Conservation (phyloP, 305 asterid genomes). For the Rubia peregrina region DNA sequence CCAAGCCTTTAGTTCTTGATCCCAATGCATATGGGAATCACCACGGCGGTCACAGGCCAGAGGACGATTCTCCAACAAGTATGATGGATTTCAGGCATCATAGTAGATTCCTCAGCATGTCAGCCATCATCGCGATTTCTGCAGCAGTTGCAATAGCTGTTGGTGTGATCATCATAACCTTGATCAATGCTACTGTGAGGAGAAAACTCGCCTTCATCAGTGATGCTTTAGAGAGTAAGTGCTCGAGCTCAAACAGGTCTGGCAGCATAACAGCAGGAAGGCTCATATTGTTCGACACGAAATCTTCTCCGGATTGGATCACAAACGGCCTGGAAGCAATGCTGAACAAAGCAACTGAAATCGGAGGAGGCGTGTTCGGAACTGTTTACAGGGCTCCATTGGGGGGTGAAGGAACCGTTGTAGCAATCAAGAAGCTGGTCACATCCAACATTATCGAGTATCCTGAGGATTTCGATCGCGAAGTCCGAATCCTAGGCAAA, state of each 20-base stretch:
- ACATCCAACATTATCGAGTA: slow-evolving; percentile 51
- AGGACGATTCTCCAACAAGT: slow-evolving; percentile 18
- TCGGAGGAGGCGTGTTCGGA: slow-evolving; percentile 85
- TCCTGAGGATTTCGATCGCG: slow-evolving; percentile 81
- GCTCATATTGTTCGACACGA: slow-evolving; percentile 59
- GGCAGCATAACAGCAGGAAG: slow-evolving; percentile 50
- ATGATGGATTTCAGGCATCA: slow-evolving; percentile 29
- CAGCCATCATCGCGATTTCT: slow-evolving; percentile 78
- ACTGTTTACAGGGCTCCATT: slow-evolving; percentile 60
- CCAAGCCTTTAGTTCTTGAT: slow-evolving; percentile 86
- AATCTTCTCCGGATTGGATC: slow-evolving; percentile 39
- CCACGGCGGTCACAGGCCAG: slow-evolving; percentile 25
- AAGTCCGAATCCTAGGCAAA: slow-evolving; percentile 60
- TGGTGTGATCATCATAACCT: slow-evolving; percentile 60
- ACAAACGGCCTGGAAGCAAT: slow-evolving; percentile 39
- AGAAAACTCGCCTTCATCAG: slow-evolving; percentile 52
- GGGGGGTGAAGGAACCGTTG: slow-evolving; percentile 39
- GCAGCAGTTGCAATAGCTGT: slow-evolving; percentile 60
- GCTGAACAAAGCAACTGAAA: slow-evolving; percentile 56
- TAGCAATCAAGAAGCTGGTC: slow-evolving; percentile 74
- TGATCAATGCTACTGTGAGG: slow-evolving; percentile 65
- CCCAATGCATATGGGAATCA: slow-evolving; percentile 71
- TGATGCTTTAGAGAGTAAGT: slow-evolving; percentile 76
- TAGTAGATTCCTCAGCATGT: slow-evolving; percentile 58
- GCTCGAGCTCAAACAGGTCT: slow-evolving; percentile 72